Evolutionary conservation across 192 early-diverging fungal species (phyloP).

Genomic region (Funneliformis geosporum): DNA sequence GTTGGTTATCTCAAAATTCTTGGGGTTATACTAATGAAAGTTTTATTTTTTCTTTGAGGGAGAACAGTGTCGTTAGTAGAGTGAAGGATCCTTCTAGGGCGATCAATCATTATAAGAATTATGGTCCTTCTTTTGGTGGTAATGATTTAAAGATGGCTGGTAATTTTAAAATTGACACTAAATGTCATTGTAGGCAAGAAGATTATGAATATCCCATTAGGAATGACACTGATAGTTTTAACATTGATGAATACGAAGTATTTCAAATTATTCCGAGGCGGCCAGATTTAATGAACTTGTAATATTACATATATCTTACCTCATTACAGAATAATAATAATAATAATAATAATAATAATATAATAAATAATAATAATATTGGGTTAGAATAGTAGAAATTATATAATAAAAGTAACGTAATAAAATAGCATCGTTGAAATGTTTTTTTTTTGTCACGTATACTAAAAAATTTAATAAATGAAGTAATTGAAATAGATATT

Average conservation of each 20-base stretch:
- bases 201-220: conserved; percentile 18
- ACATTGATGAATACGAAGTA: conserved; percentile 24
- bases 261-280: not conserved
- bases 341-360: too few species aligned
- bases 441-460: too few species aligned
- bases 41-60: conserved; percentile 23
- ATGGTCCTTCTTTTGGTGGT: conserved; percentile 24
- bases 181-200: conserved; percentile 16
- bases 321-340: not conserved
- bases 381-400: too few species aligned
- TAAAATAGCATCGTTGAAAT: too few species aligned
- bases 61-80: not conserved
- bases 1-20: not conserved
- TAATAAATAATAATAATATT: too few species aligned
- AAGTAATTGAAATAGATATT: too few species aligned
- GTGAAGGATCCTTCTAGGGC: not conserved
- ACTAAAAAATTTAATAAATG: too few species aligned
- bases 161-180: conserved; percentile 3
- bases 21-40: conserved; percentile 2
- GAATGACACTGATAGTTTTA: not conserved
- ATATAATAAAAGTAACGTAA: too few species aligned
- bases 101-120: conserved; percentile 8
- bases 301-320: not conserved
- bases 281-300: not conserved
- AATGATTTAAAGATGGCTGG: conserved; percentile 10